phyloP scores from a whole-genome alignment of 148 eudicot species.

The Diospyros kaki region DNA sequence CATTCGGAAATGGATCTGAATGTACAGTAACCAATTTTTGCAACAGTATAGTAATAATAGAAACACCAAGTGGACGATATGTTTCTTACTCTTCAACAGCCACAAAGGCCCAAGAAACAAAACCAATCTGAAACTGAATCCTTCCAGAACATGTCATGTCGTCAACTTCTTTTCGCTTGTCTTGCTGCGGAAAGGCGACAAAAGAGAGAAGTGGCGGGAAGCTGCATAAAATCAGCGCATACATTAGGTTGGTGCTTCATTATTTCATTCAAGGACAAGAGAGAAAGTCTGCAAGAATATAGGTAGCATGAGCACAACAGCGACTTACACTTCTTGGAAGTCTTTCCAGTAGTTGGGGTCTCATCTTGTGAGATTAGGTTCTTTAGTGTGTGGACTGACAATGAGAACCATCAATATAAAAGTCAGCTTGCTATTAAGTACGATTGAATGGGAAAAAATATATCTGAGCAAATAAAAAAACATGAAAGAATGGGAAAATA shows the following conservation, averaged over 20 bases:
- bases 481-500: too few relatives aligned
- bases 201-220: constrained; percentile 76
- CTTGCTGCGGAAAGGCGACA: constrained; percentile 81
- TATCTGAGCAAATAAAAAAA: background rate
- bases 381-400: constrained; percentile 64
- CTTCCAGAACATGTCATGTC: constrained; percentile 24
- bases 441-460: background rate
- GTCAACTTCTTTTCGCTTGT: constrained; percentile 58
- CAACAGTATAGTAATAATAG: background rate
- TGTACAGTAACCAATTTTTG: background rate
- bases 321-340: constrained; percentile 75
- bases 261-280: background rate
- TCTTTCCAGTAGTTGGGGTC: constrained; percentile 34
- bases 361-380: constrained; percentile 72
- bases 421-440: constrained; percentile 12
- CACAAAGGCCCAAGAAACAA: constrained; percentile 3
- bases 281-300: background rate
- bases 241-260: background rate
- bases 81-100: background rate
- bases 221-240: constrained; percentile 37
- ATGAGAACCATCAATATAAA: constrained; percentile 11
- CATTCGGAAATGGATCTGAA: background rate
- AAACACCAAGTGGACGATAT: background rate
- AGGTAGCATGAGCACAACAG: background rate
- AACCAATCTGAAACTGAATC: background rate